Evolutionary conservation across 2,329 filamentous ascomycete genomes (phyloP), one percentile per base, ranked within the genome.

Genomic region (Colletotrichum lupini): DNA sequence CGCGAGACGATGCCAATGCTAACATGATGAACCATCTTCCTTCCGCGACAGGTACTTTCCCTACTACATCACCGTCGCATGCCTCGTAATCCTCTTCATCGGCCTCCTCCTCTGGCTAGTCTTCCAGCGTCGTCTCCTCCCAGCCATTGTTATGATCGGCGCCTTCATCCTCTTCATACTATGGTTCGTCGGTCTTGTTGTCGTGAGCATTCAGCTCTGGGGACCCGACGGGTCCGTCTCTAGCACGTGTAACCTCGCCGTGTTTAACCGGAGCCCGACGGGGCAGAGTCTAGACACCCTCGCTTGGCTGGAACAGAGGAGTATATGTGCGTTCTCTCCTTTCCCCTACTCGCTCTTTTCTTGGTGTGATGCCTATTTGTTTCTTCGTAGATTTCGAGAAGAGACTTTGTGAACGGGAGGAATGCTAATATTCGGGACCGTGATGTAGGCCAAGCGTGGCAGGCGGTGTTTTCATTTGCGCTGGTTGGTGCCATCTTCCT

Each of bases 51-150:
- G 91, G 91, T 92, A 92, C 81, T 92, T 93, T 75, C 85, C 91
- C 9, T 93, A 92, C 85, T 90, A 87, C 80, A 88, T 93, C 67
- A 90, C 89, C 24, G 87, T 90, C 67, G 82, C 83, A 30, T 78
- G 85, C 24, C 88, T 95, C 28, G 88, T 88, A 2, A 88, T 95
- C 19, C 77, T 89, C 73, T 95, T 93, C 83, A 91, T 96, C 72
- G 79, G 90, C 71, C 81, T 91, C 2, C 87, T 93, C 6, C 86
- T 95, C 56, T 90, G 84, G 81, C 85, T 93, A 32, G 92, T 92
- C 76, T 87, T 86, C 68, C 85, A 89, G 73, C 87, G 90, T 2
- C 88, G 91, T 9, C 85, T 93, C 1, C 83, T 93, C 0, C 89
- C 89, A 0, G 86, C 87, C 59, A 90, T 91, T 77, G 89, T 91